These are phyloP conservation scores for Colletotrichum lindemuthianum DNA, from an alignment of 2,329 filamentous ascomycete genomes.

Conservation along the genomic window DNA sequence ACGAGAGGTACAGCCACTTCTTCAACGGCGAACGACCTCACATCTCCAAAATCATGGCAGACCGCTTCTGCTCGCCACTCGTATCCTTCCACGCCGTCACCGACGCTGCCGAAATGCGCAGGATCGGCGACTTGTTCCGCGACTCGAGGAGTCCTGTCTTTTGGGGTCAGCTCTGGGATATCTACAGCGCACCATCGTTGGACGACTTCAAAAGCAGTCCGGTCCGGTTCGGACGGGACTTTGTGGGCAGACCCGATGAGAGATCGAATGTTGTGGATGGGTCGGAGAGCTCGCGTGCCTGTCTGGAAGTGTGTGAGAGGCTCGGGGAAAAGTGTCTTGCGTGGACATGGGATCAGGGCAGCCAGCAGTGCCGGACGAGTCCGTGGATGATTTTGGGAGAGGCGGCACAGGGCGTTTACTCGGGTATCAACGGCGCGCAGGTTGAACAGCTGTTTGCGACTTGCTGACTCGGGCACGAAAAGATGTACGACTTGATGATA, in stretches of 20 bases:
- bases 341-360: conserved; percentile 59
- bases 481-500: conserved; percentile 12
- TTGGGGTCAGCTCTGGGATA: conserved; percentile 61
- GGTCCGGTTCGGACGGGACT: conserved; percentile 54
- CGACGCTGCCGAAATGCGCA: conserved; percentile 55
- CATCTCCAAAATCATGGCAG: conserved; percentile 58
- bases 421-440: conserved; percentile 49
- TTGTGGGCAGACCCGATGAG: conserved; percentile 61
- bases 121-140: conserved; percentile 54
- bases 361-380: conserved; percentile 54
- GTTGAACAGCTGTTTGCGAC: conserved; percentile 33
- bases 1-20: conserved; percentile 62
- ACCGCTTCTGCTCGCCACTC: conserved; percentile 64
- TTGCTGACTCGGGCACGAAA: conserved; percentile 24
- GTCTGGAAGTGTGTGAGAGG: conserved; percentile 53
- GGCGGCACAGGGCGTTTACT: conserved; percentile 44
- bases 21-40: conserved; percentile 66
- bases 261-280: conserved; percentile 49
- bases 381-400: conserved; percentile 62
- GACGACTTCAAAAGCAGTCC: conserved; percentile 48
- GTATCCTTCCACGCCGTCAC: conserved; percentile 64
- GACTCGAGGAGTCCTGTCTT: conserved; percentile 52
- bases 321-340: conserved; percentile 56
- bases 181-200: conserved; percentile 56
- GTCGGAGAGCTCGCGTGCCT: conserved; percentile 53